Evolutionary conservation across 192 early-diverging fungal species (phyloP).

Genomic region (Backusella tuberculispora): DNA sequence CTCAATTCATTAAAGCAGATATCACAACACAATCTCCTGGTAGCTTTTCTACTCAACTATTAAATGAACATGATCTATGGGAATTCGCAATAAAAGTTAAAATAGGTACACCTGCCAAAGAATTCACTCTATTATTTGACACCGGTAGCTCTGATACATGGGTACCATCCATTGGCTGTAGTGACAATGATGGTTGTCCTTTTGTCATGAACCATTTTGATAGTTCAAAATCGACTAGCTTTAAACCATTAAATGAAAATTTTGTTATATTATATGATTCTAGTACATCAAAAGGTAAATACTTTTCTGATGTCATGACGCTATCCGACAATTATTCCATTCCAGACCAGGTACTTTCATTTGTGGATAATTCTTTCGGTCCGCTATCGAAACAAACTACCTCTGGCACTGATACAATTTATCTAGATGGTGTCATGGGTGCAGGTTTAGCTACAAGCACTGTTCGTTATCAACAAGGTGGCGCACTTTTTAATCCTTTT

Average conservation of each 20-base stretch:
- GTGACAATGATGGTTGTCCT: neutral
- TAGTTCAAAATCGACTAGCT: slow-evolving; percentile 18
- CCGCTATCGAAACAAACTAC: slow-evolving; percentile 28
- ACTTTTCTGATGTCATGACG: slow-evolving; percentile 22
- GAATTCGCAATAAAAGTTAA: slow-evolving; percentile 31
- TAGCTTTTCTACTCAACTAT: neutral
- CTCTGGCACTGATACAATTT: slow-evolving; percentile 1
- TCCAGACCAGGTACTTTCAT: slow-evolving; percentile 12
- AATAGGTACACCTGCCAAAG: slow-evolving; percentile 34
- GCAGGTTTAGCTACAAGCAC: slow-evolving; percentile 31
- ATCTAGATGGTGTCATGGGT: slow-evolving; percentile 31
- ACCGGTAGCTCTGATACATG: slow-evolving; percentile 43
- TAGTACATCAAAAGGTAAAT: slow-evolving; percentile 19
- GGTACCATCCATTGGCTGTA: slow-evolving; percentile 32
- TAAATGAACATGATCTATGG: slow-evolving; percentile 28
- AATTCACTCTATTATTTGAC: slow-evolving; percentile 35
- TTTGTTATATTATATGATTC: slow-evolving; percentile 27
- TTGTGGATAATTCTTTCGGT: slow-evolving; percentile 11
- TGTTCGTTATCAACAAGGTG: neutral
- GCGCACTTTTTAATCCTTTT: slow-evolving; percentile 1
- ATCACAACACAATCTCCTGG: neutral
- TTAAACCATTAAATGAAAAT: neutral
- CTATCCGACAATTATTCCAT: slow-evolving; percentile 4
- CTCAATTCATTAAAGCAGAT: neutral
- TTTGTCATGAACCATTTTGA: slow-evolving; percentile 6